These are phyloP conservation scores for Actinomortierella ambigua DNA, from an alignment of 371 early-diverging fungal species.

Conservation along the genomic window DNA sequence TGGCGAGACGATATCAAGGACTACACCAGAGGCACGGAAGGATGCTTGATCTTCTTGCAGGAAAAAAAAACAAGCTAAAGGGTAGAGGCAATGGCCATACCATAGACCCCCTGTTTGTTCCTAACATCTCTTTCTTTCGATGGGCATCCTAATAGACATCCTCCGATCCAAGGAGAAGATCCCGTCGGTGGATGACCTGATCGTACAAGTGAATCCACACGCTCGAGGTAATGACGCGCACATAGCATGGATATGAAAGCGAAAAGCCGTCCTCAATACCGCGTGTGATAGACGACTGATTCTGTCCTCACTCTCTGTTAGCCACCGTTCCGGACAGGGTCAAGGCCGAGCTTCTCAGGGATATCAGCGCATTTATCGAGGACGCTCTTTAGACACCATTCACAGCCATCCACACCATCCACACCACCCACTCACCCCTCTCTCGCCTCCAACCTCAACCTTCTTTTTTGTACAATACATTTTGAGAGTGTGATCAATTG, in stretches of 20 bases:
- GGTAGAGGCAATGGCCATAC: too few species aligned
- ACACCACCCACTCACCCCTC: too few species aligned
- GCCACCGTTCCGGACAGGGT: slow-evolving; percentile 44
- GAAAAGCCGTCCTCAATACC: background rate
- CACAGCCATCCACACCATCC: too few species aligned
- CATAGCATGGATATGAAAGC: background rate
- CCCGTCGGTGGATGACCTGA: slow-evolving; percentile 40
- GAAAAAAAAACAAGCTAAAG: too few species aligned
- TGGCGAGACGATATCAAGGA: slow-evolving; percentile 44
- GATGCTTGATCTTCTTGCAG: too few species aligned
- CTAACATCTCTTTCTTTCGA: too few species aligned
- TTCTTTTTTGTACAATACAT: too few species aligned
- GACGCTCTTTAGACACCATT: slow-evolving; percentile 13
- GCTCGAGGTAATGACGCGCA: slow-evolving; percentile 43
- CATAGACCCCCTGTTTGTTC: too few species aligned
- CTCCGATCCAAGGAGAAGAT: slow-evolving; percentile 26
- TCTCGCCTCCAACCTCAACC: too few species aligned
- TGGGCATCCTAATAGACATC: slow-evolving; percentile 10
- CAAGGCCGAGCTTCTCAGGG: slow-evolving; percentile 33
- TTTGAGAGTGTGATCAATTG: too few species aligned
- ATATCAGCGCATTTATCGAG: slow-evolving; percentile 42
- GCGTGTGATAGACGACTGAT: background rate
- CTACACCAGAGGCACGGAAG: slow-evolving; percentile 39
- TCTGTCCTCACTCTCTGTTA: background rate
- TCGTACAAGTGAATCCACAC: slow-evolving; percentile 38